Evolutionary conservation across 352 stramenopile genomes (phyloP).

Genomic region (Pythium aristosporum): DNA sequence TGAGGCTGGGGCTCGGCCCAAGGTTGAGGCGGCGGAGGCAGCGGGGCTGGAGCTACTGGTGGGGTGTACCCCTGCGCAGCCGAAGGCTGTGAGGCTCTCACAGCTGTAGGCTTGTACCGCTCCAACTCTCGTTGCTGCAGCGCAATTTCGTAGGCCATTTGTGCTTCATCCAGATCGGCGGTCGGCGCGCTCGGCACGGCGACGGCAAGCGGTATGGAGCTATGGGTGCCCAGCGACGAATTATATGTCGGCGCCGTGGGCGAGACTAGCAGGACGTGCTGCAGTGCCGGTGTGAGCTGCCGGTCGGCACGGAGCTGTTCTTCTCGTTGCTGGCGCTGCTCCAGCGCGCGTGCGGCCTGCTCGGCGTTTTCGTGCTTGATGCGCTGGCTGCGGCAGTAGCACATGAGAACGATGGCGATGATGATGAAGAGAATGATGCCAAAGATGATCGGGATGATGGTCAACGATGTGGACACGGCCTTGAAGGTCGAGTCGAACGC

Average conservation of each 20-base stretch:
- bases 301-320: constrained; percentile 4
- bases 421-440: constrained; percentile 7
- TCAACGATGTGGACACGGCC: not conserved
- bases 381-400: constrained; percentile 15
- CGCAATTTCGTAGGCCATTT: constrained; percentile 7
- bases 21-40: not conserved
- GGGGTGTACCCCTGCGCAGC: not conserved
- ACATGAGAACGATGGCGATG: constrained; percentile 5
- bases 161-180: constrained; percentile 10
- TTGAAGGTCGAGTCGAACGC: constrained; percentile 1
- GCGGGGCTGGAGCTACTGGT: not conserved
- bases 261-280: constrained; percentile 9
- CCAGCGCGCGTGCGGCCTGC: not conserved
- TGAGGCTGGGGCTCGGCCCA: not conserved
- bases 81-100: not conserved
- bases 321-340: not conserved
- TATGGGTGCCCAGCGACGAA: constrained; percentile 2
- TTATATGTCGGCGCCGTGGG: constrained; percentile 20
- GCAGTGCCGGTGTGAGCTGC: constrained; percentile 6
- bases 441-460: not conserved
- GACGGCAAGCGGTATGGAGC: not conserved
- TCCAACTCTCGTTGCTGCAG: constrained; percentile 13
- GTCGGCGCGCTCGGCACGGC: constrained; percentile 13
- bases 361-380: constrained; percentile 15
- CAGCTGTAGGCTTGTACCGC: constrained; percentile 3